These are phyloP conservation scores for Mycosphaerella sp. DNA, from an alignment of 2,329 filamentous ascomycete genomes.

Conservation along the genomic window DNA sequence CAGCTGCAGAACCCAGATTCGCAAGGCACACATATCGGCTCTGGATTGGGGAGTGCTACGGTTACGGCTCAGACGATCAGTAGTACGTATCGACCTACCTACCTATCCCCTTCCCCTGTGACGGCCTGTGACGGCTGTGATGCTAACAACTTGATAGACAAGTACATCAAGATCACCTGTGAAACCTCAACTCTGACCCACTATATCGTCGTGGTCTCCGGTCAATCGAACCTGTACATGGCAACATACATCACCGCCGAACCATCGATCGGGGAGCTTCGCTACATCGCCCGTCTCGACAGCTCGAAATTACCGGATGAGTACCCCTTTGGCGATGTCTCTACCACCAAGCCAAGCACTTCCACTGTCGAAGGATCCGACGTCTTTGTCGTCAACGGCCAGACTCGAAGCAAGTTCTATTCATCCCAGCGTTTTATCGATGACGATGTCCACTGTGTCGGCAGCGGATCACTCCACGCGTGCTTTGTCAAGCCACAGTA, in stretches of 20 bases:
- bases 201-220: constrained; percentile 13
- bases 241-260: constrained; percentile 18
- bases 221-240: constrained; percentile 16
- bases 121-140: not conserved
- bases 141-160: not conserved
- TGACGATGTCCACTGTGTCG: constrained; percentile 57
- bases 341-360: constrained; percentile 48
- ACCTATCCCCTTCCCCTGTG: not conserved
- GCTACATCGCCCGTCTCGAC: constrained; percentile 16
- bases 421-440: constrained; percentile 64
- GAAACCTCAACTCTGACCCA: constrained; percentile 12
- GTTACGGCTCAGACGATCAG: constrained; percentile 11
- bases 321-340: constrained; percentile 15
- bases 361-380: constrained; percentile 50
- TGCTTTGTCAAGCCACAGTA: constrained; percentile 56
- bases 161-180: constrained; percentile 17
- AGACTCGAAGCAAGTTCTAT: constrained; percentile 66
- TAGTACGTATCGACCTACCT: not conserved
- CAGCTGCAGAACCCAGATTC: constrained; percentile 8
- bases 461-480: constrained; percentile 49
- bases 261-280: constrained; percentile 13
- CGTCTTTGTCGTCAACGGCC: constrained; percentile 51
- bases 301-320: constrained; percentile 10
- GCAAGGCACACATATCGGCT: constrained; percentile 14
- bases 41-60: constrained; percentile 11